A percentile compares a stretch with the other conserved stretches of the same genome.
These are phyloP conservation scores for Didymella pomorum DNA, from an alignment of 2,329 filamentous ascomycete species.

Conservation along the genomic window DNA sequence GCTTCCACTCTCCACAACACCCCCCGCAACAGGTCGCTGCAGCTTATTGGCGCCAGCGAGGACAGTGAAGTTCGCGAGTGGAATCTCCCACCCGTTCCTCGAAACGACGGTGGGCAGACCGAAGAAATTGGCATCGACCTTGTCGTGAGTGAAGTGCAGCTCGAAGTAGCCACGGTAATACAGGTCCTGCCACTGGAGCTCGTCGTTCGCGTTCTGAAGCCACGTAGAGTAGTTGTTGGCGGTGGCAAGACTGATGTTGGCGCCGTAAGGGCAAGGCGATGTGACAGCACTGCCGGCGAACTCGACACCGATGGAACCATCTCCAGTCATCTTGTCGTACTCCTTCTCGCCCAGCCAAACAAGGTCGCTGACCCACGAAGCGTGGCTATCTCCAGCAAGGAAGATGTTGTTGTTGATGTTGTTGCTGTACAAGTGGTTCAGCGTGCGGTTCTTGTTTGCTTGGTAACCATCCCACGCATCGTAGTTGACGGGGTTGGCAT, in stretches of 20 bases:
- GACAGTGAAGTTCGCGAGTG: constrained; percentile 75
- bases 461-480: constrained; percentile 73
- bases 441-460: constrained; percentile 74
- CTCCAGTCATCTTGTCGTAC: constrained; percentile 52
- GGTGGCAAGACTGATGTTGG: constrained; percentile 62
- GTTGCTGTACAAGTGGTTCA: constrained; percentile 71
- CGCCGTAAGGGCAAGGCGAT: constrained; percentile 66
- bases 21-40: constrained; percentile 58
- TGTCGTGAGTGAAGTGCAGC: constrained; percentile 61
- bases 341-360: constrained; percentile 55
- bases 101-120: constrained; percentile 67
- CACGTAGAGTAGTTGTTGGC: constrained; percentile 56
- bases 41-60: constrained; percentile 67
- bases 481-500: constrained; percentile 60
- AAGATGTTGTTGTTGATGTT: constrained; percentile 77
- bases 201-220: constrained; percentile 60
- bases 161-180: constrained; percentile 80
- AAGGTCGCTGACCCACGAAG: constrained; percentile 63
- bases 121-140: constrained; percentile 70
- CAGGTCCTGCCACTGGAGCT: constrained; percentile 75
- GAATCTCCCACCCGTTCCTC: constrained; percentile 70
- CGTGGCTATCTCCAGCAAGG: constrained; percentile 74
- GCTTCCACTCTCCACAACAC: constrained; percentile 64
- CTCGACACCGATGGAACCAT: constrained; percentile 56
- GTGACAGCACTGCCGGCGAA: constrained; percentile 72